Base-by-base conservation (phyloP, 371 early-diverging fungal genomes). In the Circinella minor region DNA sequence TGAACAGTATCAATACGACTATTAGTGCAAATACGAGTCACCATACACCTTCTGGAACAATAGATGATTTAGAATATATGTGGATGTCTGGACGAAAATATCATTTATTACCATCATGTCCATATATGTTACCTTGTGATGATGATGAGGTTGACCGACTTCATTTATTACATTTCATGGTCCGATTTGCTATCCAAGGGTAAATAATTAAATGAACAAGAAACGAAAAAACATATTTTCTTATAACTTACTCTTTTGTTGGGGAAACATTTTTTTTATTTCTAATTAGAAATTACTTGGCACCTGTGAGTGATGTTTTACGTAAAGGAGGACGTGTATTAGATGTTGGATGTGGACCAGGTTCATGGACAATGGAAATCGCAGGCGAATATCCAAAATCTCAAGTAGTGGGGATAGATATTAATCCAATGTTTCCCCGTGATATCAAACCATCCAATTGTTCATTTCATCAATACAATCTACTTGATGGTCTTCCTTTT, bases 361-460 rank as follows among this genome's bases (percentile, higher is more conserved):
- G 89, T 1, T 69, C 84, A 4, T 89, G 89, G 89, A 78, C 85
- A 36, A 86, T 82, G 82, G 88, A 86, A 48, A 86, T 87, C 70
- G 86, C 88, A 51, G 80, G 82, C 55, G 85, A 86, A 65, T 86
- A 86, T 57, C 88, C 88, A 4, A 77, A 83, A 61, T 84, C 88
- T 14, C 81, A 78, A 46, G 75, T 87, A 4, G 77, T 85, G 46
- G 88, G 87, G n/a, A 69, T 81, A 9, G 84, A 84, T 36, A 78
- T 84, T 9, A 72, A 76, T 6, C 68, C 71, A 14, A 76, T 79
- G 71, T 84, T 77, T 61, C 81, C 82, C 14, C 55, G 71, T 43
- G 82, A 81, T 27, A 81, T 77, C 65, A 81, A 79, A 39, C 84
- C 84, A 10, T 18, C 72, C 59, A 84, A 84, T 55, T 84, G 82